Evolutionary conservation across 2,329 filamentous ascomycete species (phyloP).

Genomic region (Verticillium dahliae): DNA sequence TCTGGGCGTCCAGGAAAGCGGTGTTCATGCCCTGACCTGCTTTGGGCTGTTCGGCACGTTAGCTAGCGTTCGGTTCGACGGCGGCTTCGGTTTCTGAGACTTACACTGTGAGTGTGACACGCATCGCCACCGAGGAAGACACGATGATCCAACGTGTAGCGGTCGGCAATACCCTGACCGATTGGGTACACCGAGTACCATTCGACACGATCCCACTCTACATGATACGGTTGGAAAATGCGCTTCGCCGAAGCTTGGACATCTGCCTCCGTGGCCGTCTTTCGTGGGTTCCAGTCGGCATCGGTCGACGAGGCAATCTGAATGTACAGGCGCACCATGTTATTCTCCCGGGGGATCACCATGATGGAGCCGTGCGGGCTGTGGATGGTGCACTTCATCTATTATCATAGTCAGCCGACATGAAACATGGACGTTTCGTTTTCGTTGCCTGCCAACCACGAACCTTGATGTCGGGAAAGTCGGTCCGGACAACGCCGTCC

Average conservation of each 20-base stretch:
- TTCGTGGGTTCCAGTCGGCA: constrained; percentile 53
- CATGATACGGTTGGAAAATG: constrained; percentile 60
- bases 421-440: background rate
- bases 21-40: constrained; percentile 78
- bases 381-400: constrained; percentile 73
- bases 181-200: constrained; percentile 77
- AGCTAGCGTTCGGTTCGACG: background rate
- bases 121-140: constrained; percentile 73
- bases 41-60: constrained; percentile 51
- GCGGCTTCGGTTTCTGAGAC: constrained; percentile 17
- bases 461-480: constrained; percentile 73
- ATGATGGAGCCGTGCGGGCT: constrained; percentile 70
- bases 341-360: constrained; percentile 64
- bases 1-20: constrained; percentile 74
- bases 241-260: constrained; percentile 60
- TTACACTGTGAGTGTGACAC: constrained; percentile 71
- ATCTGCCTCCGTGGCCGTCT: constrained; percentile 55
- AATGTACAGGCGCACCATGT: constrained; percentile 61
- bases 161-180: constrained; percentile 65
- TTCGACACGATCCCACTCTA: constrained; percentile 61
- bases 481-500: constrained; percentile 64
- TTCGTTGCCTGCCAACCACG: constrained; percentile 7
- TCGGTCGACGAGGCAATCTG: constrained; percentile 59
- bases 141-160: constrained; percentile 59
- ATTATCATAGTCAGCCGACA: background rate